These are phyloP conservation scores for Astrocystis sublimbata DNA, from an alignment of 495 filamentous ascomycete genomes.

Conservation along the genomic window DNA sequence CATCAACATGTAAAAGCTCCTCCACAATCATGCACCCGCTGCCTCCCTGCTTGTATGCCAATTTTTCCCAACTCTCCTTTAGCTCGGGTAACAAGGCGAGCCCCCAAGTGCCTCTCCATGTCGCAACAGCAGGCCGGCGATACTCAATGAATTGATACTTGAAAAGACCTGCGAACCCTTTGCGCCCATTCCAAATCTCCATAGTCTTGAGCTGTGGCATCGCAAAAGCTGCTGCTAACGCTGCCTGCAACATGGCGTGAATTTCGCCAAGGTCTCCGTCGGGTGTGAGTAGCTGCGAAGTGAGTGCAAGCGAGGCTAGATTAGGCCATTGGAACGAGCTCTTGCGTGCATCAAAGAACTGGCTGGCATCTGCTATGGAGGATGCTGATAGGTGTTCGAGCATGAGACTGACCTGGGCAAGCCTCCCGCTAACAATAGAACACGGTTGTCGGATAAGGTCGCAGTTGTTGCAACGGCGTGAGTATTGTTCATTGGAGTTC, in stretches of 20 bases:
- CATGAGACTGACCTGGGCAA: conserved; percentile 32
- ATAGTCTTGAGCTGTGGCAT: conserved; percentile 42
- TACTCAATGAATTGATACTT: conserved; percentile 30
- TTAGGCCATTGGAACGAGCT: conserved; percentile 40
- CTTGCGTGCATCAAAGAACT: conserved; percentile 37
- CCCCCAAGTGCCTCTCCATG: conserved; percentile 41
- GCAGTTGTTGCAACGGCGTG: conserved; percentile 22
- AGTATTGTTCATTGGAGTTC: conserved; percentile 35
- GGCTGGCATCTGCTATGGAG: conserved; percentile 39
- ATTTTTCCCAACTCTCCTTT: conserved; percentile 39
- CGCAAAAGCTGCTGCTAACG: conserved; percentile 36
- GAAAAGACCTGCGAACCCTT: conserved; percentile 39
- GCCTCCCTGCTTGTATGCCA: conserved; percentile 30
- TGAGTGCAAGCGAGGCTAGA: conserved; percentile 36
- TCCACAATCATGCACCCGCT: conserved; percentile 30
- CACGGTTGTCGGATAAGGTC: conserved; percentile 28
- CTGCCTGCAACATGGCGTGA: conserved; percentile 33
- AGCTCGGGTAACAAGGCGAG: conserved; percentile 32
- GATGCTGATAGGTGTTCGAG: conserved; percentile 42
- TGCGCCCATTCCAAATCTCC: conserved; percentile 44
- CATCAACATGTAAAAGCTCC: conserved; percentile 28
- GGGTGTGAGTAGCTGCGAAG: conserved; percentile 33
- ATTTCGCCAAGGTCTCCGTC: conserved; percentile 29
- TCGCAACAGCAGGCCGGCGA: conserved; percentile 30
- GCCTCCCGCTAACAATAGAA: conserved; percentile 25